A percentile compares a stretch with the other conserved stretches of the same genome.
Evolutionary conservation across 2,329 filamentous ascomycete species (phyloP).

Genomic region (Colletotrichum noveboracense): DNA sequence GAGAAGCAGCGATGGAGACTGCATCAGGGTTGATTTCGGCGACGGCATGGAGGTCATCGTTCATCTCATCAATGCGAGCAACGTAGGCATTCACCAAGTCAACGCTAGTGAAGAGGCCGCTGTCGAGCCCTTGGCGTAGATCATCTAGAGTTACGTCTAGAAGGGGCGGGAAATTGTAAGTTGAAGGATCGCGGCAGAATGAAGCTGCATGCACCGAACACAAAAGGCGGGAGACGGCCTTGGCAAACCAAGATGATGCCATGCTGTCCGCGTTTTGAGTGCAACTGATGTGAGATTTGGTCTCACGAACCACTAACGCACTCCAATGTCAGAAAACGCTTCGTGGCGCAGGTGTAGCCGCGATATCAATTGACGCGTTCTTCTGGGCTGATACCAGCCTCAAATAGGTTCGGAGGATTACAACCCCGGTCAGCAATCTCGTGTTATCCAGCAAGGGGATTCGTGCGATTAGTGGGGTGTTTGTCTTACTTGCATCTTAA

Average conservation of each 20-base stretch:
- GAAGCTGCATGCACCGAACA: neutral
- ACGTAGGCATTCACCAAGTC: conserved; percentile 36
- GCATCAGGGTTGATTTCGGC: conserved; percentile 43
- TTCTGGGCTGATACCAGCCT: neutral
- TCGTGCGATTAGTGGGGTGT: neutral
- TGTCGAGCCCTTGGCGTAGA: conserved; percentile 22
- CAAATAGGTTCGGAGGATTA: neutral
- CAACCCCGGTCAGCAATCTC: neutral
- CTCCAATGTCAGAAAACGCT: accelerated
- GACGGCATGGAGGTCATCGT: conserved; percentile 30
- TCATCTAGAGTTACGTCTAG: neutral
- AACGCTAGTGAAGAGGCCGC: conserved; percentile 31
- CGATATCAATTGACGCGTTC: neutral
- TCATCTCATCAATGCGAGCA: conserved; percentile 35
- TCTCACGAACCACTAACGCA: neutral
- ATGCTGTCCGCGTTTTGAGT: neutral
- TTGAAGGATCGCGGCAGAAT: neutral
- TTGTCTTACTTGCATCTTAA: neutral
- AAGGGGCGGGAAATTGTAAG: neutral
- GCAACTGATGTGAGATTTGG: neutral
- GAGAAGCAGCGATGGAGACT: conserved; percentile 36
- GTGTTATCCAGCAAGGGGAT: neutral
- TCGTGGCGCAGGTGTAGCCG: neutral
- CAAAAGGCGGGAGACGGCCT: neutral
- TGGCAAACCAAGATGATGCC: neutral